Percentiles rank a stretch among this genome's conserved stretches.
These are phyloP conservation scores for Dendryphion nanum DNA, from an alignment of 2,329 filamentous ascomycete species.

Conservation along the genomic window DNA sequence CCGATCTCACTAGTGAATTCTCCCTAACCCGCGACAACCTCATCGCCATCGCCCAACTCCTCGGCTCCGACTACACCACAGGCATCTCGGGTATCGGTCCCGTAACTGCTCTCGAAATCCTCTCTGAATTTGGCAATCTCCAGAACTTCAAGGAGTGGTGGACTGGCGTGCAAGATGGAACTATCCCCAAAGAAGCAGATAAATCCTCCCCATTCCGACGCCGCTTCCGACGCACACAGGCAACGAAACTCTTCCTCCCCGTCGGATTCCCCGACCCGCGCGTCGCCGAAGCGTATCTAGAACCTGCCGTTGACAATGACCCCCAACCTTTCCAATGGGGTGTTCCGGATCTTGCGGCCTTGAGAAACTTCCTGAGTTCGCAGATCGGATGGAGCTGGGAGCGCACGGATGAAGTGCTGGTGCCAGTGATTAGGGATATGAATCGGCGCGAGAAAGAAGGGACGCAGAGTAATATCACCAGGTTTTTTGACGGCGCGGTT, in stretches of 20 bases:
- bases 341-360: conserved; percentile 83
- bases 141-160: conserved; percentile 86
- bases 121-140: conserved; percentile 82
- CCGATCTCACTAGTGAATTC: conserved; percentile 85
- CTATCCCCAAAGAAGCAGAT: conserved; percentile 60
- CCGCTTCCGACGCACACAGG: conserved; percentile 80
- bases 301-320: conserved; percentile 80
- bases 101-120: conserved; percentile 89
- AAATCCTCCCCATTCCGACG: conserved; percentile 66
- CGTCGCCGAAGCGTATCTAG: conserved; percentile 79
- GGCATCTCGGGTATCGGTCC: conserved; percentile 88
- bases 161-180: conserved; percentile 68
- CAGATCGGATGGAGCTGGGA: conserved; percentile 94
- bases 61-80: conserved; percentile 94
- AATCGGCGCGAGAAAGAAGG: conserved; percentile 84
- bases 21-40: conserved; percentile 82
- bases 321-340: conserved; percentile 89
- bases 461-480: conserved; percentile 95
- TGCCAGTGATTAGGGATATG: conserved; percentile 95
- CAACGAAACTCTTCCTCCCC: conserved; percentile 82
- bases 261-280: conserved; percentile 73
- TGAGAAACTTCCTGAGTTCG: conserved; percentile 80
- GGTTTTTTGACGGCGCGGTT: conserved; percentile 76
- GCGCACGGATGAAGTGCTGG: conserved; percentile 89
- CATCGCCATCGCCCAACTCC: conserved; percentile 83